These are phyloP conservation scores for Mortierella claussenii DNA, from an alignment of 192 early-diverging fungal species.

Conservation along the genomic window DNA sequence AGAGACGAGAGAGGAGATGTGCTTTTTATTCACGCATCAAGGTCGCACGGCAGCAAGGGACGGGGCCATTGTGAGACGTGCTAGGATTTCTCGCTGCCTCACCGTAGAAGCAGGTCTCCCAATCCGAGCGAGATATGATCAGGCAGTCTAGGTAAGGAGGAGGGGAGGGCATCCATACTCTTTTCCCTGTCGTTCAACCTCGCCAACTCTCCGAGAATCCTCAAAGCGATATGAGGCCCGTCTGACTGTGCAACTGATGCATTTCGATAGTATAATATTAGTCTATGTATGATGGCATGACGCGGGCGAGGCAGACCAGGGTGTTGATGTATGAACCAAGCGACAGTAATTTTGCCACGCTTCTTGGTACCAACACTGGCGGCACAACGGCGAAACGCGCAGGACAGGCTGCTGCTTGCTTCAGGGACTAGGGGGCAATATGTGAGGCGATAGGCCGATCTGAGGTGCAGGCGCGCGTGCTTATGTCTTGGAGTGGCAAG, in stretches of 20 bases:
- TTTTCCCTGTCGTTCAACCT: too few relatives aligned
- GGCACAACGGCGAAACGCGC: constrained; percentile 9
- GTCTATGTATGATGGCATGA: background rate
- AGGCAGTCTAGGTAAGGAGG: background rate
- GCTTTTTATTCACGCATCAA: background rate
- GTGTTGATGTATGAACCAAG: background rate
- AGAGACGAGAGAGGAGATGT: background rate
- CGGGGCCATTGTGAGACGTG: background rate
- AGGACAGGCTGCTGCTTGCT: background rate
- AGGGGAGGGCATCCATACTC: too few relatives aligned
- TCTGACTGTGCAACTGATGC: background rate
- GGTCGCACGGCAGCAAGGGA: background rate
- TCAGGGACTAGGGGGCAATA: background rate
- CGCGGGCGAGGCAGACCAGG: background rate
- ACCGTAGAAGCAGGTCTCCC: too few relatives aligned
- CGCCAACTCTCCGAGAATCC: too few relatives aligned
- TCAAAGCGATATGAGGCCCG: too few relatives aligned
- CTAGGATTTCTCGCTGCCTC: too few relatives aligned
- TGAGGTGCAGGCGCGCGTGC: background rate
- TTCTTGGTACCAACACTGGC: background rate
- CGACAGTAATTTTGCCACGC: background rate
- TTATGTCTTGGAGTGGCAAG: background rate
- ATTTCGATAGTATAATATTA: background rate
- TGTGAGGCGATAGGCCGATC: background rate
- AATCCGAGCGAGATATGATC: too few relatives aligned